A percentile compares a stretch with the other conserved stretches of the same genome.
Conservation (phyloP, 208 protist genomes). For the Jaenimonas drosophilae region DNA sequence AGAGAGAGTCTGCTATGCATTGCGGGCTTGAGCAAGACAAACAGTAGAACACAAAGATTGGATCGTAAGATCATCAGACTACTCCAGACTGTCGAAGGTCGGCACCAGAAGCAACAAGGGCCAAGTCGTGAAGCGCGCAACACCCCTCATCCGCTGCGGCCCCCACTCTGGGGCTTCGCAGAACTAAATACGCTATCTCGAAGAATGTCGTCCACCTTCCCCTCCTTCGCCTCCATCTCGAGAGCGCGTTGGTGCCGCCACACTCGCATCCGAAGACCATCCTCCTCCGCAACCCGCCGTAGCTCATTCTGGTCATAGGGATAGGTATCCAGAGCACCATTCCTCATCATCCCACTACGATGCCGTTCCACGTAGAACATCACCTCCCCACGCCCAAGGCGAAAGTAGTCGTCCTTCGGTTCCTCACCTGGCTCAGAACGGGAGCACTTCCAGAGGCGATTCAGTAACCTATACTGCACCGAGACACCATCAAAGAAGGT, state of each 20-base stretch:
- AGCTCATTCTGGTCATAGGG: slow-evolving; percentile 74
- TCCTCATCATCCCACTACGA: slow-evolving; percentile 68
- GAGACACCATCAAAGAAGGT: slow-evolving; percentile 29
- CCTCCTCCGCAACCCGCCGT: slow-evolving; percentile 47
- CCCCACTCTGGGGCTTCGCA: too few relatives aligned
- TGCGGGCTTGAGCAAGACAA: too few relatives aligned
- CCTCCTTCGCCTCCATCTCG: slow-evolving; percentile 56
- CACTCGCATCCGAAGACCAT: slow-evolving; percentile 78
- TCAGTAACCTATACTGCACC: slow-evolving; percentile 23
- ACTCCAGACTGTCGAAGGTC: too few relatives aligned
- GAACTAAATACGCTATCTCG: slow-evolving; percentile 35
- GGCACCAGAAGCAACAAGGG: too few relatives aligned
- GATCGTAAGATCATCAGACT: too few relatives aligned
- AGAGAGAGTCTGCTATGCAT: too few relatives aligned
- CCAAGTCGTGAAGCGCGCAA: too few relatives aligned
- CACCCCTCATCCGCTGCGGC: too few relatives aligned
- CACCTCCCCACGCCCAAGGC: slow-evolving; percentile 42
- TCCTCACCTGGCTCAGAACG: slow-evolving; percentile 41
- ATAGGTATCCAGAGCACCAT: slow-evolving; percentile 50
- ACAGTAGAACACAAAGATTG: too few relatives aligned
- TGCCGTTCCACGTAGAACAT: slow-evolving; percentile 79
- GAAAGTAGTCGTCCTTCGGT: slow-evolving; percentile 52
- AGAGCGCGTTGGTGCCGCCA: slow-evolving; percentile 72
- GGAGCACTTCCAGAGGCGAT: slow-evolving; percentile 30
- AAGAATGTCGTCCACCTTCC: slow-evolving; percentile 66